Evolutionary conservation across 768 basidiomycete genomes (phyloP).

Genomic region (Leccinum longicurvipes): DNA sequence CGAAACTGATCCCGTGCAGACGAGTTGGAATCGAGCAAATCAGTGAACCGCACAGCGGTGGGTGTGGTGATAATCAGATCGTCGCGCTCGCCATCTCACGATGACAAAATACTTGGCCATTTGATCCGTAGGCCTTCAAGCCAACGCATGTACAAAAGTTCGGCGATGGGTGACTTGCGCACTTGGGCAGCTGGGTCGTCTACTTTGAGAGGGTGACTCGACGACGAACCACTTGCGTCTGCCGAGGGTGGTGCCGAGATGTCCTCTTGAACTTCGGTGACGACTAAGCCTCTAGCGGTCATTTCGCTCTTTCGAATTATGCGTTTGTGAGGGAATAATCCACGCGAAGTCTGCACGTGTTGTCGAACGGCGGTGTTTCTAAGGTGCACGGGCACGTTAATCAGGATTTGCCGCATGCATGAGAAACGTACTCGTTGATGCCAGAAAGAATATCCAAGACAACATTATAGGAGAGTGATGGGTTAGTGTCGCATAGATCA

Average conservation of each 20-base stretch:
- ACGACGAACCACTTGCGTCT: slow-evolving; percentile 28
- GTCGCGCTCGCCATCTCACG: slow-evolving; percentile 4
- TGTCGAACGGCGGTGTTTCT: slow-evolving; percentile 79
- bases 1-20: slow-evolving; percentile 4
- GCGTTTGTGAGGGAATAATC: slow-evolving; percentile 78
- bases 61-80: neutral
- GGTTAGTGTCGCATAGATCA: slow-evolving; percentile 79
- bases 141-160: slow-evolving; percentile 97
- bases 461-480: slow-evolving; percentile 82
- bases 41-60: neutral
- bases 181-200: slow-evolving; percentile 41
- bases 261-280: slow-evolving; percentile 79
- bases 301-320: slow-evolving; percentile 79
- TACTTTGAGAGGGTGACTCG: slow-evolving; percentile 30
- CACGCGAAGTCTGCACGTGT: slow-evolving; percentile 77
- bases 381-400: slow-evolving; percentile 8
- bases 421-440: slow-evolving; percentile 77
- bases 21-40: neutral
- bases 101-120: slow-evolving; percentile 71
- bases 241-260: slow-evolving; percentile 49
- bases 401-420: neutral
- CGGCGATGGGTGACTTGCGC: slow-evolving; percentile 86
- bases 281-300: slow-evolving; percentile 79
- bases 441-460: slow-evolving; percentile 87
- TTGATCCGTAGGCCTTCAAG: slow-evolving; percentile 87